Conservation (phyloP, 208 protist species). For the Histomonas meleagridis region DNA sequence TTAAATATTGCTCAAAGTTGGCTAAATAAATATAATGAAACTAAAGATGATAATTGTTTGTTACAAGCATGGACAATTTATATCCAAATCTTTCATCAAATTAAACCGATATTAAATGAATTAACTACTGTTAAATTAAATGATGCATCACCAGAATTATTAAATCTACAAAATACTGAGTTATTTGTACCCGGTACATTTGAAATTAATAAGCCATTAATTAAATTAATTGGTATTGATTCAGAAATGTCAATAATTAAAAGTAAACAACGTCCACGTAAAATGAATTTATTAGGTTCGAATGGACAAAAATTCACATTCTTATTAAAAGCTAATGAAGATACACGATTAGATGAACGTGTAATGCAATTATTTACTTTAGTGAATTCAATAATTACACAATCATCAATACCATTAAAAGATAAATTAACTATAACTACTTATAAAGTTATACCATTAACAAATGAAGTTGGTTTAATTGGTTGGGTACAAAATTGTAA, state of each 20-base stretch:
- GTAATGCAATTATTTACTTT: conserved; percentile 33
- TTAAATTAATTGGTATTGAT: neutral
- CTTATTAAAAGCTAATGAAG: conserved; percentile 28
- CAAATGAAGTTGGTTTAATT: neutral
- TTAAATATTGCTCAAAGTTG: neutral
- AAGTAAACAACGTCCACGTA: neutral
- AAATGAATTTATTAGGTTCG: neutral
- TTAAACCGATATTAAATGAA: neutral
- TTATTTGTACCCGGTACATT: neutral
- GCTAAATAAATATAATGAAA: neutral
- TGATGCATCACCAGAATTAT: neutral
- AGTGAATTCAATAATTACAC: neutral
- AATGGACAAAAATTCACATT: conserved; percentile 14
- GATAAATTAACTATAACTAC: neutral
- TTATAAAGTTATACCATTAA: neutral
- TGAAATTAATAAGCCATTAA: neutral
- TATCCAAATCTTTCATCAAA: neutral
- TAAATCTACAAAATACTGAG: neutral
- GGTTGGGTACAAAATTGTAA: neutral
- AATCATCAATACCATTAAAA: neutral
- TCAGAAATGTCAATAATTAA: neutral
- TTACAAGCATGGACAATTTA: neutral
- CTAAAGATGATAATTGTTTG: neutral
- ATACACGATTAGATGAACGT: conserved; percentile 15
- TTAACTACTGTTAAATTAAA: neutral